Conservation (phyloP, 1,284 basidiomycete species). For the Naganishia sp. region DNA sequence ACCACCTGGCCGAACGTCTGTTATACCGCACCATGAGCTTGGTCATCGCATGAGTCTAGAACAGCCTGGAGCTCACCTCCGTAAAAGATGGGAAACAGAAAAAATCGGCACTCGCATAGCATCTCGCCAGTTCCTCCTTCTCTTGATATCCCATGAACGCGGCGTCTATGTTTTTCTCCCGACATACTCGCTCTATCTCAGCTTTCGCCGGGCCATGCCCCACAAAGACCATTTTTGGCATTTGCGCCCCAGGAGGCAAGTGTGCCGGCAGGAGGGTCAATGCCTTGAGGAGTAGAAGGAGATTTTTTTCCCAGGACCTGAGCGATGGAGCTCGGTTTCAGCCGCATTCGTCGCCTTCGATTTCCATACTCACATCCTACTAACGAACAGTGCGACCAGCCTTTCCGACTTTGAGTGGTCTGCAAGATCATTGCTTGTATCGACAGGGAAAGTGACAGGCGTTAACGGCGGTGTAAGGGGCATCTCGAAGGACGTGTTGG, state of each 20-base stretch:
- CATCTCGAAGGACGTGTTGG: slow-evolving; percentile 35
- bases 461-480: slow-evolving; percentile 50
- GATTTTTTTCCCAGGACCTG: slow-evolving; percentile 62
- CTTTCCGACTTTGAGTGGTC: slow-evolving; percentile 34
- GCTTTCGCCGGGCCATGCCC: slow-evolving; percentile 60
- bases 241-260: slow-evolving; percentile 36
- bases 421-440: background rate
- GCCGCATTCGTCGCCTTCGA: background rate
- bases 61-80: slow-evolving; percentile 46
- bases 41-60: slow-evolving; percentile 26
- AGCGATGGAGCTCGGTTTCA: background rate
- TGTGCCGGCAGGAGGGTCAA: slow-evolving; percentile 50
- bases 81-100: slow-evolving; percentile 61
- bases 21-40: slow-evolving; percentile 31
- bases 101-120: slow-evolving; percentile 60
- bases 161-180: slow-evolving; percentile 55
- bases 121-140: slow-evolving; percentile 54
- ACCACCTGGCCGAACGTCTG: slow-evolving; percentile 63
- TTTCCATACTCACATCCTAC: slow-evolving; percentile 47
- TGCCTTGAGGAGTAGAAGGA: slow-evolving; percentile 59
- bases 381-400: slow-evolving; percentile 52
- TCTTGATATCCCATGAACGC: slow-evolving; percentile 59
- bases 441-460: slow-evolving; percentile 38
- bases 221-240: slow-evolving; percentile 60
- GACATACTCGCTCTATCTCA: slow-evolving; percentile 57